Evolutionary conservation across 129 eudicot species (phyloP), one percentile per base, ranked within the genome.

Genomic region (Tagetes patula): DNA sequence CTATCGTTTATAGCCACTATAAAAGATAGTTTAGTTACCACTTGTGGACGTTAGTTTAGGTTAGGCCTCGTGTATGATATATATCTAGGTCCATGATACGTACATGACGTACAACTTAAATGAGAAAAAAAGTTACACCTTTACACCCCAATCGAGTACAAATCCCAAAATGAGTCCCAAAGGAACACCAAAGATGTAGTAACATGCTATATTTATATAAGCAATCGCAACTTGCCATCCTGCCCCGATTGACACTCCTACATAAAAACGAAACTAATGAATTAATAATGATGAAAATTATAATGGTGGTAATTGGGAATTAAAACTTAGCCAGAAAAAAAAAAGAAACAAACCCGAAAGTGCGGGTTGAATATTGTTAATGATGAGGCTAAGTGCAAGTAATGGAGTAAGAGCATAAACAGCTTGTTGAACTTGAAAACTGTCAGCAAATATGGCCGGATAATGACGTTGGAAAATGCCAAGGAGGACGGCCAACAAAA

Each of bases 221-320:
- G 92, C 92, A 56, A 87, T 85, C 42, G 13, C 64, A 33, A 88
- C 88, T 79, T 87, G 92, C 92, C 92, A 87, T 33, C 92, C 92
- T 2, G 81, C 88, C 67, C 92, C 88, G 9, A 87, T 84, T 14
- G 92, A 88, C 52, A 87, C 89, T 50, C 91, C 91, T 87, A 74
- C 20, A 66, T 11, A 55, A 39, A 2, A 8, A 9, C 0, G 11
- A 47, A 47, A 47, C 11, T 10, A 47, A 47, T 0, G n/a, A 47
- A 47, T n/a, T n/a, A 47, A 10, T 47, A 4, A 47, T 47, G 14
- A n/a, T 47, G 5, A 47, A 47, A 47, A n/a, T 47, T 47, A 47
- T 10, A 11, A 47, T 40, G 5, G 5, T 47, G 13, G 2, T 47
- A 47, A 2, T 11, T 9, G 14, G 52, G 52, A 47, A n/a, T 47